These are phyloP conservation scores for Microdochium paspali DNA, from an alignment of 2,329 filamentous ascomycete species.

Conservation along the genomic window DNA sequence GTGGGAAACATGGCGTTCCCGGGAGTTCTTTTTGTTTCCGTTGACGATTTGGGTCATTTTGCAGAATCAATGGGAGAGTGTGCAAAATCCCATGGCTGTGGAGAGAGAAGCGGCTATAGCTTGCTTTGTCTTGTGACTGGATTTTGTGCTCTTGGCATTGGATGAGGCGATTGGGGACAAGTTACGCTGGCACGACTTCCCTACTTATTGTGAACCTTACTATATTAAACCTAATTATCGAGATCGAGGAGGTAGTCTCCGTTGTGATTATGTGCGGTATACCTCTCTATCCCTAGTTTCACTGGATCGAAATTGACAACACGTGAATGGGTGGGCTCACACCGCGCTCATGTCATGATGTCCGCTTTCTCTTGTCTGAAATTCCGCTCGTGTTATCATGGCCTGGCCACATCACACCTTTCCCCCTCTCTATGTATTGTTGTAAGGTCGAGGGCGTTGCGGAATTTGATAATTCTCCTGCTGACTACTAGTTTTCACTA, in stretches of 20 bases:
- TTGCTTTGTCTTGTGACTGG: background rate
- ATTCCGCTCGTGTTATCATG: too few species aligned
- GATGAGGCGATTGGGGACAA: background rate
- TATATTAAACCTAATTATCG: background rate
- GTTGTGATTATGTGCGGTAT: too few species aligned
- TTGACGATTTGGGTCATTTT: background rate
- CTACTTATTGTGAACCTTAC: background rate
- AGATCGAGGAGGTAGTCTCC: too few species aligned
- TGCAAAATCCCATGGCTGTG: background rate
- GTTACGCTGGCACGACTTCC: background rate
- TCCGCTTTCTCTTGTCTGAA: too few species aligned
- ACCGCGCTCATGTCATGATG: too few species aligned
- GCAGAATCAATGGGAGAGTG: background rate
- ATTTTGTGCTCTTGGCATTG: background rate
- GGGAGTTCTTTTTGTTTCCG: background rate
- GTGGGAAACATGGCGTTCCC: background rate
- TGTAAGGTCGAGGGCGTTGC: too few species aligned
- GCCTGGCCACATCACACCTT: too few species aligned
- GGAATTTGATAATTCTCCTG: background rate
- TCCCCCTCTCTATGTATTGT: too few species aligned
- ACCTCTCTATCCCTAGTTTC: too few species aligned
- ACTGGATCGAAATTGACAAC: too few species aligned
- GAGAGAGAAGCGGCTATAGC: too few species aligned
- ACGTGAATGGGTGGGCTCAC: too few species aligned
- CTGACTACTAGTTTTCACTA: conserved; percentile 4